Conservation (phyloP, 140 eudicot genomes). For the Cichorium intybus region DNA sequence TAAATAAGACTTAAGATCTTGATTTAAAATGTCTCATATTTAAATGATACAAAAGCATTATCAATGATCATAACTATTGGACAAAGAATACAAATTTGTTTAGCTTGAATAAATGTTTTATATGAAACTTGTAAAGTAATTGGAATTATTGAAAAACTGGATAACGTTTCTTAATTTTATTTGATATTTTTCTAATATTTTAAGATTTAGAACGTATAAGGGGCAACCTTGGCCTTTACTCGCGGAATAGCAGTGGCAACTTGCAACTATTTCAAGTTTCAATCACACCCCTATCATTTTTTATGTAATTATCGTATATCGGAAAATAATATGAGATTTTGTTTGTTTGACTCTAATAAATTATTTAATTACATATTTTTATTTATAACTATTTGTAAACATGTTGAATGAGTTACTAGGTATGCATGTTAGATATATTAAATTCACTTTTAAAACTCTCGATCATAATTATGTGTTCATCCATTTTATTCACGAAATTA, state of each 20-base stretch:
- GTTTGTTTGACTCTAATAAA: too few species aligned
- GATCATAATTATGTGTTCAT: too few species aligned
- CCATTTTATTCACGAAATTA: too few species aligned
- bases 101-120: neutral
- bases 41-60: neutral
- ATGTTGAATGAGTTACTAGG: too few species aligned
- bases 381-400: too few species aligned
- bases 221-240: conserved; percentile 30
- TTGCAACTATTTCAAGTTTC: conserved; percentile 9
- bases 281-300: neutral
- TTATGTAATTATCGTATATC: neutral
- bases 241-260: conserved; percentile 24
- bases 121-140: neutral
- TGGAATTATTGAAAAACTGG: neutral
- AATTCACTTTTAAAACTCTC: too few species aligned
- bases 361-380: too few species aligned
- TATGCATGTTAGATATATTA: too few species aligned
- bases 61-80: neutral
- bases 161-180: neutral
- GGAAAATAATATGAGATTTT: too few species aligned
- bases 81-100: neutral
- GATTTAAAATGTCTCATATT: neutral
- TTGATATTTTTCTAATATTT: neutral
- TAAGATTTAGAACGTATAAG: neutral
- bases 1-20: neutral